Base-by-base conservation (phyloP, 2,329 filamentous ascomycete species). In the Fusarium phyllophilum region DNA sequence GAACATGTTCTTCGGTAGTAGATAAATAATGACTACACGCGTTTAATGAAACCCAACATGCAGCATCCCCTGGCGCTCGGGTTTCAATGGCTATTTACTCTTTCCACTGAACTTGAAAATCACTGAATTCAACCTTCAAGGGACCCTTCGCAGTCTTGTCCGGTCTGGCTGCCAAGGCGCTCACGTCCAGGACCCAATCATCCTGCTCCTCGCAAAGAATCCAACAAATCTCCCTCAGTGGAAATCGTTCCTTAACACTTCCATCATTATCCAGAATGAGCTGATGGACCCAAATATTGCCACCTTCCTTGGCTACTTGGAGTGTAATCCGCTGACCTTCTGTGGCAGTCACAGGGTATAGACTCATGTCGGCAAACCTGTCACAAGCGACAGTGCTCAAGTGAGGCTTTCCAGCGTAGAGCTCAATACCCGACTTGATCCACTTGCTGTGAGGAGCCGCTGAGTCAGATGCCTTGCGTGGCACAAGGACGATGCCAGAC, bases 11-110 rank as follows among this genome's bases (percentile, higher is more conserved):
- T 44, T 44, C 1, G 14, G 6, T 10, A n/a, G n/a, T 3, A 44
- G 11, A 17, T 26, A 26, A 18, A 5, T 15, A 26, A 2, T 26
- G 4, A 7, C 41, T 12, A 11, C 10, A 26, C 12, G 15, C 15
- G 41, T 4, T 44, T 3, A 24, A 7, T 7, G 4, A 1, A 26
- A 17, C n/a, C 9, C 10, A 3, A 15, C 2, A 44, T 8, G 2
- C 42, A 15, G 0, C 0, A 26, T 12, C 10, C 15, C 8, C 3
- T 44, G 42, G 15, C 6, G 15, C 15, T 26, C 15, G 1, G 26
- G n/a, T 0, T 2, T 26, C 10, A 26, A 6, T 8, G 39, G 1
- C 39, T 26, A 20, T 29, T 8, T 48, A 48, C 26, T 48, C 45
- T 15, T 46, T 46, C 45, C 45, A 46, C 1, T 29, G 1, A 18